Conservation (phyloP, 108 stramenopile species). For the Cyclostephanos tholiformis region DNA sequence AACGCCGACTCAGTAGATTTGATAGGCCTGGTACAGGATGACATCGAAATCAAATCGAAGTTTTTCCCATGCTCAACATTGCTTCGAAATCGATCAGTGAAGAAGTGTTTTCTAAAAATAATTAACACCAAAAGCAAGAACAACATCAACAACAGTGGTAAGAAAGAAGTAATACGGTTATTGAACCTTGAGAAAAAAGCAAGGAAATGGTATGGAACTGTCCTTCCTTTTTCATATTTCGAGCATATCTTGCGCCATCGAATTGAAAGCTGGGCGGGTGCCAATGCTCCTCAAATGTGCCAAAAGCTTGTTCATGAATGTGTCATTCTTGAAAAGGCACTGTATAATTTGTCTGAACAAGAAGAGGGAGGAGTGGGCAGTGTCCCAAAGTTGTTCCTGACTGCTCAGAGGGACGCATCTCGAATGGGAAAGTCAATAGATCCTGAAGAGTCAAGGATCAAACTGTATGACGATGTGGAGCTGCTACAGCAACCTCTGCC, state of each 20-base stretch:
- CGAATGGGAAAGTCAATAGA: constrained; percentile 30
- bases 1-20: constrained; percentile 27
- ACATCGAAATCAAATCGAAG: constrained; percentile 17
- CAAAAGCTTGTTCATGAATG: constrained; percentile 23
- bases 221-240: constrained; percentile 50
- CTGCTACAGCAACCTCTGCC: constrained; percentile 17
- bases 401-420: constrained; percentile 39
- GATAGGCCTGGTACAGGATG: constrained; percentile 32
- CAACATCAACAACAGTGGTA: constrained; percentile 12
- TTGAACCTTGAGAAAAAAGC: constrained; percentile 58
- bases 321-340: constrained; percentile 34
- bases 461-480: constrained; percentile 35
- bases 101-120: constrained; percentile 12
- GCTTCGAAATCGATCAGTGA: constrained; percentile 16
- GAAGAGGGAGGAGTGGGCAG: constrained; percentile 42
- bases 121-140: constrained; percentile 9
- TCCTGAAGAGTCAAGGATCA: constrained; percentile 3
- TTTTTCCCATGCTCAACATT: constrained; percentile 42
- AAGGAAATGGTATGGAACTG: constrained; percentile 64
- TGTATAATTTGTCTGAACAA: constrained; percentile 52
- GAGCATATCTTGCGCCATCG: constrained; percentile 26
- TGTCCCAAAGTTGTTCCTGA: constrained; percentile 46
- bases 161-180: constrained; percentile 40
- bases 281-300: neutral
- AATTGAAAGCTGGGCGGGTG: constrained; percentile 38